Evolutionary conservation across 129 eudicot genomes (phyloP), one percentile per base, ranked within the genome.

Genomic region (Flaveria sonorensis): DNA sequence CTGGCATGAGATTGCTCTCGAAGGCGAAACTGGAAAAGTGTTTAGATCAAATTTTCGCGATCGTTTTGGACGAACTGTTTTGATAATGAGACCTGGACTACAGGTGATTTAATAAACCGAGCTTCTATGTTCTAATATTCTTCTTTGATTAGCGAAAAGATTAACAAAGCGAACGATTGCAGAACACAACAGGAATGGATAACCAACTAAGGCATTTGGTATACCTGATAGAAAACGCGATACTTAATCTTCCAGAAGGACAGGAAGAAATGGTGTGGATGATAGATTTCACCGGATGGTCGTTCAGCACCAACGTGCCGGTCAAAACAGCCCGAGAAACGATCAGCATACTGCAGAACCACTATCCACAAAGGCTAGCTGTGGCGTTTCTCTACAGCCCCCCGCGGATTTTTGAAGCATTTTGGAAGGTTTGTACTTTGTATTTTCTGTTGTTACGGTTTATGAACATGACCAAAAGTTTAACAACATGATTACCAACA

Each of bases 1-100:
- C 56, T 92, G 98, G 98, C 75, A 75, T 68, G 96, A 93, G 77
- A 92, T 93, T 59, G 96, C 97, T 14, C 46, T 53, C 30, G 97
- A 93, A 82, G 97, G 98, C 14, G 98, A 93, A 82, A 93, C 98
- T 0, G 98, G 98, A 48, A 91, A 94, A 81, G 72, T 87, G 8
- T 94, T 70, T 77, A 88, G 96, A 76, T 92, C 98, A 63, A 86
- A 83, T 77, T 93, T 91, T 32, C 97, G 65, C 78, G 98, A 93
- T 71, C 96, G 93, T 45, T 26, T 82, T 14, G 98, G 98, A 36
- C 86, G 97, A 80, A 80, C 90, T 7, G 97, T 93, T 75, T 90
- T 93, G 65, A 89, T 93, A 53, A 79, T 93, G 73, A 86, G 78
- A 75, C 98, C 98, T 13, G 98, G 97, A 69, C 67, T 79, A 73